A percentile compares a stretch with the other conserved stretches of the same genome.
These are phyloP conservation scores for Serendipita sp. DNA, from an alignment of 768 basidiomycete species.

Conservation along the genomic window DNA sequence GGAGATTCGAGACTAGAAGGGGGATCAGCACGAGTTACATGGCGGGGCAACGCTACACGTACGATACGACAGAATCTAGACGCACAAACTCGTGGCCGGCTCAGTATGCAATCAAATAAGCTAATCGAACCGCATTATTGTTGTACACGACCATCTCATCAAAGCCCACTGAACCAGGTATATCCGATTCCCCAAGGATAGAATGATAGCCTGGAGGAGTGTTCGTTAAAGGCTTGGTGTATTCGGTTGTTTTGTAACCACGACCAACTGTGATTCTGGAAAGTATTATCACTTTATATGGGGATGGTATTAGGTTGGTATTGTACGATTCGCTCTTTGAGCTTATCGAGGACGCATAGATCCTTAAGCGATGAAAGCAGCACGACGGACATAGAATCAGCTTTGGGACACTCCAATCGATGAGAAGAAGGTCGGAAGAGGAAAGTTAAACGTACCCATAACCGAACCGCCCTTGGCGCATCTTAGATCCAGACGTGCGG, in stretches of 20 bases:
- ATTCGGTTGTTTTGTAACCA: constrained; percentile 20
- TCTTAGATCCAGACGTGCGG: constrained; percentile 50
- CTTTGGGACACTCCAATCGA: not conserved
- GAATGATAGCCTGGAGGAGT: constrained; percentile 53
- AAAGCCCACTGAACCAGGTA: not conserved
- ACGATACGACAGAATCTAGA: too few relatives aligned
- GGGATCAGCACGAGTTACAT: too few relatives aligned
- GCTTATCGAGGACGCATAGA: constrained; percentile 65
- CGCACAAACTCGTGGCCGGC: not conserved
- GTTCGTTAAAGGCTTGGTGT: constrained; percentile 36
- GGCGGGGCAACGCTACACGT: too few relatives aligned
- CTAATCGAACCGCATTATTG: not conserved
- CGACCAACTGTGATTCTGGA: not conserved
- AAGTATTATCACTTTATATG: not conserved
- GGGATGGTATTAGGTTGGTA: constrained; percentile 30
- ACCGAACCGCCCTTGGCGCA: constrained; percentile 50
- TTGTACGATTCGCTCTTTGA: constrained; percentile 32
- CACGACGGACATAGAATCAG: too few relatives aligned
- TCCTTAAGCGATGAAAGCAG: constrained; percentile 18
- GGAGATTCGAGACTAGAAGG: too few relatives aligned
- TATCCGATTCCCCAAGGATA: constrained; percentile 14
- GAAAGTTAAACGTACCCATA: not conserved
- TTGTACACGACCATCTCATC: not conserved
- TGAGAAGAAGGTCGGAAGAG: not conserved
- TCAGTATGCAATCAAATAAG: not conserved